Conservation (phyloP, 257 asterid species). For the Plantago elongata region DNA sequence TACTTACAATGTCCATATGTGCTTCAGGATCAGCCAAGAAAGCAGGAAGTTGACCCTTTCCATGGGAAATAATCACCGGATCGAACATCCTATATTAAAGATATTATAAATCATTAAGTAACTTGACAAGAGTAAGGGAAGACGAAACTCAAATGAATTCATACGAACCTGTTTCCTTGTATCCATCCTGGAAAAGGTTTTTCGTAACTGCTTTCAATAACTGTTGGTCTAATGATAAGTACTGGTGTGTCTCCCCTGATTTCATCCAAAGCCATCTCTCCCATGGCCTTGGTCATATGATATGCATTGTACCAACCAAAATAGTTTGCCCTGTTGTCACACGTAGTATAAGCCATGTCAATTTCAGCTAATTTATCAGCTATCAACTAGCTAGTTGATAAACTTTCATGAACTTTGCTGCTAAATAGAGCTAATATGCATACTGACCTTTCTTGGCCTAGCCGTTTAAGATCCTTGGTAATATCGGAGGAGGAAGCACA, state of each 20-base stretch:
- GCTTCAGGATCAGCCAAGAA: conserved; percentile 31
- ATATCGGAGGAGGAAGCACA: conserved; percentile 1
- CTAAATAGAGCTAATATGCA: no score
- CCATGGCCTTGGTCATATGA: conserved; percentile 47
- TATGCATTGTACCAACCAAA: conserved; percentile 44
- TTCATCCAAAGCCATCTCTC: conserved; percentile 45
- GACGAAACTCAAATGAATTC: background rate
- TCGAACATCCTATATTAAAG: conserved; percentile 29
- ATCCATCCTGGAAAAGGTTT: conserved; percentile 57
- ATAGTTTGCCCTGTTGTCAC: conserved; percentile 25
- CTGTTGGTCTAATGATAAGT: conserved; percentile 39
- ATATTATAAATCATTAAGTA: background rate
- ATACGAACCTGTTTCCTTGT: conserved; percentile 44
- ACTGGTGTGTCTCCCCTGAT: conserved; percentile 36
- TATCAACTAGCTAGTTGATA: no score
- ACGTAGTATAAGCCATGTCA: background rate
- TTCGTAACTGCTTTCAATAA: conserved; percentile 34
- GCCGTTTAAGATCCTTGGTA: background rate
- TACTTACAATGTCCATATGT: conserved; percentile 35
- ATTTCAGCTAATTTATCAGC: background rate
- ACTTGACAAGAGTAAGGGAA: background rate
- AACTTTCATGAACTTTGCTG: no score
- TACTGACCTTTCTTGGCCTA: conserved; percentile 32
- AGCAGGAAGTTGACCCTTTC: conserved; percentile 52
- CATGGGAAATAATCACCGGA: conserved; percentile 36